phyloP scores from a whole-genome alignment of 305 asterid species.

The Solanum aculeatissimum region DNA sequence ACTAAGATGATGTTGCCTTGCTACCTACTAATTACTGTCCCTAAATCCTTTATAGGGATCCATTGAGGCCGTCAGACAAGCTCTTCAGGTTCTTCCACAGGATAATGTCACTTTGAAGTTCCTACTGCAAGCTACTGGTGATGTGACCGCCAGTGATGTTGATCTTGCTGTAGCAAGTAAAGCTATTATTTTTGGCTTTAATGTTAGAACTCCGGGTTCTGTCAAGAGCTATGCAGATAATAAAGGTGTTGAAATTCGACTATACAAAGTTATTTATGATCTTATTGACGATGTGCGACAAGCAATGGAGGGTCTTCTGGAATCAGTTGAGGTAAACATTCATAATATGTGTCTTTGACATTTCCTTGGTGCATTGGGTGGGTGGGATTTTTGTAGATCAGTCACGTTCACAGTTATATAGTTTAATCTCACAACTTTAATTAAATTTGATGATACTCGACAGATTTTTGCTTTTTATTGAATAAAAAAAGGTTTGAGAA shows the following conservation, averaged over 20 bases:
- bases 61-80: constrained; percentile 83
- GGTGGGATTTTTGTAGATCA: not conserved
- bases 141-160: constrained; percentile 72
- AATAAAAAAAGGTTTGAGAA: not conserved
- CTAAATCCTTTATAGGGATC: constrained; percentile 58
- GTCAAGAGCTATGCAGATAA: constrained; percentile 74
- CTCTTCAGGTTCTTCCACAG: constrained; percentile 92
- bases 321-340: constrained; percentile 67
- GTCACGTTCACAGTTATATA: not conserved
- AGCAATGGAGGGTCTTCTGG: constrained; percentile 98
- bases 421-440: not conserved
- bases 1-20: not conserved
- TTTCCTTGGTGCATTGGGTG: not conserved
- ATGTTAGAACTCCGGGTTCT: constrained; percentile 72
- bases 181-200: constrained; percentile 85
- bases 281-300: constrained; percentile 88
- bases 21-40: not conserved
- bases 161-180: constrained; percentile 94
- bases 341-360: not conserved
- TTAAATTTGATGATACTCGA: not conserved
- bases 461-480: not conserved
- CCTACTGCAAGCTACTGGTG: constrained; percentile 88
- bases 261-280: constrained; percentile 78
- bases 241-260: constrained; percentile 70
- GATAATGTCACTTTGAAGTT: constrained; percentile 86